A percentile compares a stretch with the other conserved stretches of the same genome.
These are phyloP conservation scores for Cadophora luteo-olivacea DNA, from an alignment of 2,329 filamentous ascomycete genomes.

Conservation along the genomic window DNA sequence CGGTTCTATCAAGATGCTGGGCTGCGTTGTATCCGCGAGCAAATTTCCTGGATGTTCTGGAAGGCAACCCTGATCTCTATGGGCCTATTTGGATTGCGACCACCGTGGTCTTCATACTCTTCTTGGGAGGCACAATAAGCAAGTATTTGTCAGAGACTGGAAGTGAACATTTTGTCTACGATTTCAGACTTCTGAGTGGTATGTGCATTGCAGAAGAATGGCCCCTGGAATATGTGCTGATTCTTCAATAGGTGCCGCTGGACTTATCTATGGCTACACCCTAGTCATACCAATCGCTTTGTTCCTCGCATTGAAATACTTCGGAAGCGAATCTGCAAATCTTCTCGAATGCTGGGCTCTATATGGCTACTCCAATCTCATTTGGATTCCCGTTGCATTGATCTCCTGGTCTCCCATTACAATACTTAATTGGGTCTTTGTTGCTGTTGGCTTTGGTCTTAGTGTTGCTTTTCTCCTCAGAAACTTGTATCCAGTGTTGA, in stretches of 20 bases:
- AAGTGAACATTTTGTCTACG: conserved; percentile 83
- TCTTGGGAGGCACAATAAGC: conserved; percentile 93
- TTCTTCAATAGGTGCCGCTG: conserved; percentile 71
- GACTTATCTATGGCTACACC: conserved; percentile 95
- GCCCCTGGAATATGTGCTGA: conserved; percentile 11
- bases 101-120: conserved; percentile 93
- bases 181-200: conserved; percentile 89
- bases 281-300: conserved; percentile 82
- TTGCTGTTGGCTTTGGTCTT: conserved; percentile 82
- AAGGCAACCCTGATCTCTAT: conserved; percentile 96
- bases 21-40: conserved; percentile 88
- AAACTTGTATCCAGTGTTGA: conserved; percentile 90
- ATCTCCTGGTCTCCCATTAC: conserved; percentile 89
- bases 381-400: conserved; percentile 94
- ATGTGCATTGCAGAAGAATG: conserved; percentile 30
- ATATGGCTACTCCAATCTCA: conserved; percentile 95
- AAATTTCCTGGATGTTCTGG: conserved; percentile 96
- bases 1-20: conserved; percentile 85
- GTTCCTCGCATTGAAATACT: conserved; percentile 92
- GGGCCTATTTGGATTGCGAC: conserved; percentile 99
- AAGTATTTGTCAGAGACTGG: conserved; percentile 78
- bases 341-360: conserved; percentile 94
- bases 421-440: conserved; percentile 92
- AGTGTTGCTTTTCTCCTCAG: conserved; percentile 84
- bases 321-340: conserved; percentile 91